Evolutionary conservation across 2,329 filamentous ascomycete species (phyloP), one percentile per base, ranked within the genome.

Genomic region (Lecanicillium sp.): DNA sequence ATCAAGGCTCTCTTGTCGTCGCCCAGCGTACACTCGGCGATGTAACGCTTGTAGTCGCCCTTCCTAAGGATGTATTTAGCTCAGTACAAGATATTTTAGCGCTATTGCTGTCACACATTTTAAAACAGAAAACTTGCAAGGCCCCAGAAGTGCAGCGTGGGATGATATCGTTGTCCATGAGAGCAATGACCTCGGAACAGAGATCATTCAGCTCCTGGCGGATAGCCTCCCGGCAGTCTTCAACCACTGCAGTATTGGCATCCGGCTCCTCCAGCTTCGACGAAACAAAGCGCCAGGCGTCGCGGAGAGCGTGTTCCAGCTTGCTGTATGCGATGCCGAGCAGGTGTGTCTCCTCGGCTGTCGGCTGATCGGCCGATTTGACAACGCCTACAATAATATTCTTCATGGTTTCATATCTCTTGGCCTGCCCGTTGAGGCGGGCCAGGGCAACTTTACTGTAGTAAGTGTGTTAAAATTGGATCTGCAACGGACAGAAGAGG

Each of bases 21-120:
- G 5, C 20, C 15, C 15, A 22, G 8, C 2, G 37, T 29, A 17
- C 37, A 39, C 11, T 39, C 37, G 5, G 37, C 37, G 14, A 33
- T 39, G 20, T 39, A 39, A 5, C 37, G 37, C 18, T 39, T 27
- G 20, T 33, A 39, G 15, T 39, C 37, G 5, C 29, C 37, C 18
- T 18, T 33, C 37, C 37, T n/a, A n/a, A n/a, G n/a, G n/a, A n/a
- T n/a, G n/a, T n/a, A n/a, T n/a, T n/a, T n/a, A n/a, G n/a, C n/a
- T n/a, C n/a, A n/a, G n/a, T n/a, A n/a, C n/a, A n/a, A n/a, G n/a
- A n/a, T 39, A 15, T 33, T 13, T n/a, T 20, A 2, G 13, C n/a
- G 9, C 27, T 10, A 25, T n/a, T 10, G 17, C 12, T 28, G 15
- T 4, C 6, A 5, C 19, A 39, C 37, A 39, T 33, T 14, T 33